Evolutionary conservation across 2,329 filamentous ascomycete genomes (phyloP), one percentile per base, ranked within the genome.

Genomic region (Mariannaea sp.): DNA sequence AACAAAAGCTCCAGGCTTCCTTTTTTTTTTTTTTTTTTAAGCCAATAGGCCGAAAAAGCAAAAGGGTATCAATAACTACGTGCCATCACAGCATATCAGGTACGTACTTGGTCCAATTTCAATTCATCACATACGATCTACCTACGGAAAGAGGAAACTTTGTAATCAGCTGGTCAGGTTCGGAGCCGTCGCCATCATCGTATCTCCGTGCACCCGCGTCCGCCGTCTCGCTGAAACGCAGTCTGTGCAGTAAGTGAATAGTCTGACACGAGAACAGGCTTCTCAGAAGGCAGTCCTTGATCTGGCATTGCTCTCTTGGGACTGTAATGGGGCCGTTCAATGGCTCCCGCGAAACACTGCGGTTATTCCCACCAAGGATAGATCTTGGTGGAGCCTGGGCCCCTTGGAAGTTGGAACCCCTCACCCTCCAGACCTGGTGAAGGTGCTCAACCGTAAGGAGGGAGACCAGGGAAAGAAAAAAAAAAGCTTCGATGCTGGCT

Each of bases 401-500:
- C 63, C 45, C 59, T 58, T 65, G 33, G 29, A 30, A 30, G 29
- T n/a, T 56, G 46, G 55, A 61, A 63, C 63, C 63, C 63, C 63
- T 66, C 63, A 63, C 49, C 61, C 56, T 66, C 63, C 64, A 64
- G 61, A 14, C 58, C 35, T 56, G 60, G 64, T 62, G 64, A 58
- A 66, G 64, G 42, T 55, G 51, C 53, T 64, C 55, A 48, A 63
- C 53, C 50, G 55, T 51, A 58, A 59, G 47, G 59, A 64, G 50
- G 53, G 60, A 58, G 61, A 58, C 58, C 58, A 54, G 51, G 49
- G 40, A 24, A 24, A 36, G 65, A 66, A 49, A 47, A 38, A 24
- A 24, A 36, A 66, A 66, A 49, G 61, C 64, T 66, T 66, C 64
- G 62, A 66, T 66, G 60, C 50, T 59, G 51, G 60, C 64, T 66